Base-by-base conservation (phyloP, 2,329 filamentous ascomycete genomes). In the Aspergillus sp. region DNA sequence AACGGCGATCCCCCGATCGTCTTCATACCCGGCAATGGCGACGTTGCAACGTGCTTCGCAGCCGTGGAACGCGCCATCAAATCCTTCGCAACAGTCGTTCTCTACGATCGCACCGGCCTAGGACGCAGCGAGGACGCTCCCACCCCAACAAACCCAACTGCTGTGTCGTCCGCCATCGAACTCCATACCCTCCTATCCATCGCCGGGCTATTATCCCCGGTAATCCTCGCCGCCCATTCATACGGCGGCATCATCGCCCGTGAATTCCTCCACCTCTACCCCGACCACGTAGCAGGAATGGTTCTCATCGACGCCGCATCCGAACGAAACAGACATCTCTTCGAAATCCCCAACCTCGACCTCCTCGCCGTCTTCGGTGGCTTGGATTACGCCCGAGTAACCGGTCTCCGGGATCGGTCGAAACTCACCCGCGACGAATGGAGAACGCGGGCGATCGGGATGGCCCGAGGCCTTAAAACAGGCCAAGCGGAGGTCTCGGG, bases 181-280 rank as follows among this genome's bases (percentile, higher is more conserved):
- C 48, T 70, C 26, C 55, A 56, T 34, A 44, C 29, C 26, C 51
- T 66, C n/a, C 54, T 68, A 5, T 9, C 47, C n/a, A 40, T 33
- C 5, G 51, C 48, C 8, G 28, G 48, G 0, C 44, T 66, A 1
- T 6, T 32, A 1, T 52, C 62, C 6, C 66, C 65, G 1, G 55
- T 64, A 11, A 34, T 69, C 3, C 50, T 71, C 5, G 57, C 64
- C 2, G 67, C 56, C 1, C 68, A 71, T 47, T 69, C 66, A 8
- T 71, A 68, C 40, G 68, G 68, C 6, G 67, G 55, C 1, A 62
- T 70, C 34, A 50, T 69, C 33, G 63, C 65, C 12, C 60, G 68
- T 5, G 65, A 69, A 39, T 70, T 61, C 42, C 48, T 71, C 10
- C 61, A 69, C 42, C 45, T 63, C 1, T 52, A 58, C 28, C 44